A percentile compares a stretch with the other conserved stretches of the same genome.
phyloP scores from a whole-genome alignment of 73 alveolate species.

The Tetrahymena borealis region DNA sequence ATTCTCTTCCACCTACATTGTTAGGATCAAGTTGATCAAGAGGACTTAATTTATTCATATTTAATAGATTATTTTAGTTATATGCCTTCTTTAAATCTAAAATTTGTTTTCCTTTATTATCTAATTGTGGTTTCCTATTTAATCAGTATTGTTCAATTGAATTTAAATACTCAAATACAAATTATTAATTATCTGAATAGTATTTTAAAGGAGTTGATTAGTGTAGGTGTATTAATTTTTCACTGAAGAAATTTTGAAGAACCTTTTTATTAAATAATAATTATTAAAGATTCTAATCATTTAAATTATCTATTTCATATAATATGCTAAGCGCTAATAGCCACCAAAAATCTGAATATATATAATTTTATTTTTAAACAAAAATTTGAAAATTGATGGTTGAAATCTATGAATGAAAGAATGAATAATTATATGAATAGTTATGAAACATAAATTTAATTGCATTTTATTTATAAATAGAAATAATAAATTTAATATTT shows the following conservation, averaged over 20 bases:
- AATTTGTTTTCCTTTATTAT: too few species aligned
- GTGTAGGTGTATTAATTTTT: not conserved
- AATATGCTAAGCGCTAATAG: too few species aligned
- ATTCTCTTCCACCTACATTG: not conserved
- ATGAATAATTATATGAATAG: too few species aligned
- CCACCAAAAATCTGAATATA: too few species aligned
- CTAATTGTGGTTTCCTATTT: not conserved
- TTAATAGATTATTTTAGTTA: not conserved
- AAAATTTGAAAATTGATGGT: too few species aligned
- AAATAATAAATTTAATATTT: too few species aligned
- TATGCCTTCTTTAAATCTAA: not conserved
- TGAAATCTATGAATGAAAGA: too few species aligned
- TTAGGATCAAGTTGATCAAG: not conserved
- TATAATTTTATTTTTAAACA: too few species aligned
- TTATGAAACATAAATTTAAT: too few species aligned
- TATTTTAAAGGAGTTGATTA: not conserved
- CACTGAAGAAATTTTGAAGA: not conserved
- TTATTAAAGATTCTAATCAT: not conserved
- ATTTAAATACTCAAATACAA: not conserved
- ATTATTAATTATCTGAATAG: not conserved
- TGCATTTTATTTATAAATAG: too few species aligned
- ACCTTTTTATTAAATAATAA: not conserved
- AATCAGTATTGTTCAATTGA: not conserved
- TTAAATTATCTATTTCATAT: too few species aligned
- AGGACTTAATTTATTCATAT: not conserved